Percentiles rank a stretch among this genome's conserved stretches.
Conservation (phyloP, 345 rosid genomes). For the Aquilaria malaccensis region DNA sequence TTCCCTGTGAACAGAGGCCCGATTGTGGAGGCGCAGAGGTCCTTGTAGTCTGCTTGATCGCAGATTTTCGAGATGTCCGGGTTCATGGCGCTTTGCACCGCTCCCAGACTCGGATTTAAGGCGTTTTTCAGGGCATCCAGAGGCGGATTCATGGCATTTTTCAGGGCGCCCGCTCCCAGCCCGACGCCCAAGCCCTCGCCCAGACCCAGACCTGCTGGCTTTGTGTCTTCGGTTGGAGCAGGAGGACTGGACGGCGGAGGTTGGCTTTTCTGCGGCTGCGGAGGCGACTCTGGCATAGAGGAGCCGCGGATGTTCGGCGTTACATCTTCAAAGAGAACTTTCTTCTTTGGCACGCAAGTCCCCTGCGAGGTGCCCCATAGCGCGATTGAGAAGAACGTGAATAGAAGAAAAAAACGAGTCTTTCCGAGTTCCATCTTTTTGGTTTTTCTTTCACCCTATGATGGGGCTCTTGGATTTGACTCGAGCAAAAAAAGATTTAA, state of each 20-base stretch:
- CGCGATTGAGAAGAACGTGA: not conserved
- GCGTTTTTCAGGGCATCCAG: not conserved
- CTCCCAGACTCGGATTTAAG: not conserved
- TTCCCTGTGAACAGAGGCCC: slow-evolving; percentile 17
- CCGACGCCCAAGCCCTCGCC: not conserved
- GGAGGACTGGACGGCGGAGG: not conserved
- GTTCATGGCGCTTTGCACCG: not conserved
- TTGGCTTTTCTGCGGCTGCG: not conserved
- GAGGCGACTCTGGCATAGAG: too few species aligned
- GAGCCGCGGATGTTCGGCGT: too few species aligned
- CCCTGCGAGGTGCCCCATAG: not conserved
- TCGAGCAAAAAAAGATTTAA: too few species aligned
- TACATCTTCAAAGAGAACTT: too few species aligned
- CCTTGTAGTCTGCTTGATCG: slow-evolving; percentile 17
- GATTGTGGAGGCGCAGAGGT: slow-evolving; percentile 20
- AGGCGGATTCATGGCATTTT: not conserved
- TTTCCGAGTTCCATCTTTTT: too few species aligned
- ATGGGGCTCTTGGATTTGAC: too few species aligned
- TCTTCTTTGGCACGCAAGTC: too few species aligned
- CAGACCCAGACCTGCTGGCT: not conserved
- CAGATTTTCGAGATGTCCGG: slow-evolving; percentile 19
- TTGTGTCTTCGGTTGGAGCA: not conserved
- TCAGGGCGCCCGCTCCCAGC: not conserved
- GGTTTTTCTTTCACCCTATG: too few species aligned
- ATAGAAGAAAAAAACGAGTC: not conserved